A percentile compares a stretch with the other conserved stretches of the same genome.
phyloP scores from a whole-genome alignment of 2,329 filamentous ascomycete species.

The Lachnellula arida region DNA sequence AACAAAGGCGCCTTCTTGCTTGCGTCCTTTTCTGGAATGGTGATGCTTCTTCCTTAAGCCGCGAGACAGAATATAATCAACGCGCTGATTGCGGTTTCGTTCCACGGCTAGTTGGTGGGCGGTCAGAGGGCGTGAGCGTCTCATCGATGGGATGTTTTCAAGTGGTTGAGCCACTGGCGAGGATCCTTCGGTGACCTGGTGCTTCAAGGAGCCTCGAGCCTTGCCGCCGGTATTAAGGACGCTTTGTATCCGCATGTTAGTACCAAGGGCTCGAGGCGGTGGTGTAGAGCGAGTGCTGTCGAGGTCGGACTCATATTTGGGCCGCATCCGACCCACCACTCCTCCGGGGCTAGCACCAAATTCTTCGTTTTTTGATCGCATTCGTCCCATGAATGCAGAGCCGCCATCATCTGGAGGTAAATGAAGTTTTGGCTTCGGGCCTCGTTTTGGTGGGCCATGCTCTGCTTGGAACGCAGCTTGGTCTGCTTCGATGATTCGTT shows the following conservation, averaged over 20 bases:
- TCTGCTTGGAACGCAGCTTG: conserved; percentile 44
- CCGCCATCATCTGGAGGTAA: conserved; percentile 42
- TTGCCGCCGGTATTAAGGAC: conserved; percentile 24
- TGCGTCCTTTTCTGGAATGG: conserved; percentile 55
- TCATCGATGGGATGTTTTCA: conserved; percentile 34
- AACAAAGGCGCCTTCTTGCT: conserved; percentile 61
- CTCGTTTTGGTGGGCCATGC: conserved; percentile 51
- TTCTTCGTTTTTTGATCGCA: conserved; percentile 54
- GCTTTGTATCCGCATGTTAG: conserved; percentile 31
- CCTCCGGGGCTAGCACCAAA: conserved; percentile 35
- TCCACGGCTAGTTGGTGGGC: conserved; percentile 80
- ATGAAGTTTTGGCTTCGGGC: conserved; percentile 34
- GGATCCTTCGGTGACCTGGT: conserved; percentile 56
- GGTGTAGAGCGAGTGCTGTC: conserved; percentile 51
- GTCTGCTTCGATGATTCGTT: conserved; percentile 70
- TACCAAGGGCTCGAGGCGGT: conserved; percentile 36
- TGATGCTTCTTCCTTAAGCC: conserved; percentile 64
- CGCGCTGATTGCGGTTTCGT: conserved; percentile 69
- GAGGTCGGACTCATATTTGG: conserved; percentile 55
- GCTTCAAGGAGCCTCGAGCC: conserved; percentile 48
- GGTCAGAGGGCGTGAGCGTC: conserved; percentile 70
- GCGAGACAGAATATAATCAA: conserved; percentile 78
- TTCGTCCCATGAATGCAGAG: conserved; percentile 55
- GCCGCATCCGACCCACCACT: conserved; percentile 58
- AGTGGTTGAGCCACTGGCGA: conserved; percentile 52